These are phyloP conservation scores for Hevea brasiliensis DNA, from an alignment of 345 rosid genomes.

Conservation along the genomic window DNA sequence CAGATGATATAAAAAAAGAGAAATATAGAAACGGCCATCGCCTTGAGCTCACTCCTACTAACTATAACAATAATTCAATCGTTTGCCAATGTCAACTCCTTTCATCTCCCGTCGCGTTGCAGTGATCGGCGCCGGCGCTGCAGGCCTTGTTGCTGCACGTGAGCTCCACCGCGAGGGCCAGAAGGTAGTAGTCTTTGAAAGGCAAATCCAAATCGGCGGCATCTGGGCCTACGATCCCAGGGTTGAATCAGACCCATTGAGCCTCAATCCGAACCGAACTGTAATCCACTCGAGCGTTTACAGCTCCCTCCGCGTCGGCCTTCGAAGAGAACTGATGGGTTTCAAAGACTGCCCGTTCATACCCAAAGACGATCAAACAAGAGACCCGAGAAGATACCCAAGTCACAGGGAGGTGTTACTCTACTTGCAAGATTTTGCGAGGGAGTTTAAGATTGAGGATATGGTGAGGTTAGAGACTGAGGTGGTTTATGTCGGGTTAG, in stretches of 20 bases:
- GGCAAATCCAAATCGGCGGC: constrained; percentile 67
- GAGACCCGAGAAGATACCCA: constrained; percentile 74
- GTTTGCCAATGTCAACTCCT: constrained; percentile 31
- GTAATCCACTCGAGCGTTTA: constrained; percentile 69
- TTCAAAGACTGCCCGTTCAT: constrained; percentile 67
- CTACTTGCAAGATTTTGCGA: constrained; percentile 59
- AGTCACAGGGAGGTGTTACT: constrained; percentile 62
- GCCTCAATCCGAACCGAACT: constrained; percentile 59
- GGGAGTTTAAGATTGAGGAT: constrained; percentile 57
- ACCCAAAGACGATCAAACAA: constrained; percentile 17
- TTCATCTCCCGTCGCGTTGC: constrained; percentile 60
- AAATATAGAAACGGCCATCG: too few relatives aligned
- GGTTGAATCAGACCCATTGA: constrained; percentile 65
- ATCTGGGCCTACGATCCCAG: constrained; percentile 67
- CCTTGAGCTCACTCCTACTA: too few relatives aligned
- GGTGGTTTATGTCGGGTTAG: constrained; percentile 43
- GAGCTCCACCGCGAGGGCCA: constrained; percentile 89
- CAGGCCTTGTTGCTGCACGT: constrained; percentile 70
- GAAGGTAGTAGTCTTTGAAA: constrained; percentile 72
- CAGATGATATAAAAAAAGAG: too few relatives aligned
- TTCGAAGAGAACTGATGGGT: constrained; percentile 86
- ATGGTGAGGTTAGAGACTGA: constrained; percentile 58
- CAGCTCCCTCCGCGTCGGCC: constrained; percentile 75
- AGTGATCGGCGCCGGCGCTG: constrained; percentile 82
- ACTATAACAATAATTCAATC: too few relatives aligned